phyloP scores from a whole-genome alignment of 2,329 filamentous ascomycete genomes.

The Dactylellina drechsleri region DNA sequence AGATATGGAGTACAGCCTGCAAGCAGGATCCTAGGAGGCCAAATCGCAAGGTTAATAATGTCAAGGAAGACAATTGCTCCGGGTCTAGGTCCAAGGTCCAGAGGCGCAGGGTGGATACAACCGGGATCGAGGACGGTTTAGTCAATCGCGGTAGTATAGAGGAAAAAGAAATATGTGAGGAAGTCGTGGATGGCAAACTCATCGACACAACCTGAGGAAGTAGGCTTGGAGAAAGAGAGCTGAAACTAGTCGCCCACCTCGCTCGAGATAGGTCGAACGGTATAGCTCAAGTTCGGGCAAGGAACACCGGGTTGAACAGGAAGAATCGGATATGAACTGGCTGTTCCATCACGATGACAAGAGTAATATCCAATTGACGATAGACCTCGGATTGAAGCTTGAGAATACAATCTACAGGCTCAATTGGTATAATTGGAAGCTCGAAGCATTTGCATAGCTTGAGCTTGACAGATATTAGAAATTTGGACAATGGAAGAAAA shows the following conservation, averaged over 20 bases:
- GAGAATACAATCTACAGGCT: constrained; percentile 16
- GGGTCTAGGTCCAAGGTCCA: constrained; percentile 29
- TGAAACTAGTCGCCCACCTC: constrained; percentile 52
- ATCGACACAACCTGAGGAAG: constrained; percentile 37
- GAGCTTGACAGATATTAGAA: constrained; percentile 8
- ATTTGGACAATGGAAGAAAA: constrained; percentile 25
- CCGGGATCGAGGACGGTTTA: constrained; percentile 40
- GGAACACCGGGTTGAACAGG: constrained; percentile 30
- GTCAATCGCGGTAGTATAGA: constrained; percentile 30
- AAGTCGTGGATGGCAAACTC: constrained; percentile 51
- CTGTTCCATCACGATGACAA: constrained; percentile 4
- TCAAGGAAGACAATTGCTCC: constrained; percentile 15
- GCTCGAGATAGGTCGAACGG: constrained; percentile 33
- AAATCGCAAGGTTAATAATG: constrained; percentile 41
- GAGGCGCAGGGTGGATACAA: constrained; percentile 29
- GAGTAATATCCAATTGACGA: constrained; percentile 27
- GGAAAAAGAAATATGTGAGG: constrained; percentile 40
- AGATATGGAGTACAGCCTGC: constrained; percentile 33
- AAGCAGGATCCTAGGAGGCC: constrained; percentile 29
- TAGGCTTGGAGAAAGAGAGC: constrained; percentile 20
- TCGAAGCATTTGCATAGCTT: not conserved
- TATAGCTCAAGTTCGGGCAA: constrained; percentile 30
- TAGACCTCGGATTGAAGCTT: constrained; percentile 9
- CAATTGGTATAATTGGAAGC: constrained; percentile 19
- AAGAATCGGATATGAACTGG: constrained; percentile 21